Evolutionary conservation across 371 early-diverging fungal species (phyloP), one percentile per base, ranked within the genome.

Genomic region (Homolaphlyctis polyrhiza): DNA sequence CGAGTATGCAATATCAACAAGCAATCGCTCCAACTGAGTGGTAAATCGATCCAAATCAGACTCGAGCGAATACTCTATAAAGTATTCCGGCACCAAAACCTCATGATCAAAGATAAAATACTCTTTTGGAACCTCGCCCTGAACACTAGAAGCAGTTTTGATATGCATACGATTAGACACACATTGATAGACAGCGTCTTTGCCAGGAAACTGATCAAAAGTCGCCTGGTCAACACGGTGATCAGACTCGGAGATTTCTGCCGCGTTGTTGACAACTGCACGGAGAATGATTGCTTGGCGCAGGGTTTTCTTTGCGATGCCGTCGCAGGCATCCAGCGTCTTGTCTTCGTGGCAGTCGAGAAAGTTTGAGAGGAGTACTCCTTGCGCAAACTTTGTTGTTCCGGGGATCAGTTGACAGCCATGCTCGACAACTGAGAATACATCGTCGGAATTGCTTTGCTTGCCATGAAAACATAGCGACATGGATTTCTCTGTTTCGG

Each of bases 1-100:
- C 32, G 75, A 75, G 52, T 69, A 78, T 0, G 78, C 78, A 65
- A 75, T 67, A 54, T 78, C 75, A 34, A 75, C 54, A 63, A 78
- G 45, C 23, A 78, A 55, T 45, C 64, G 58, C 48, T 78, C 78
- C 23, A 70, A 36, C 34, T 58, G 65, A 11, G 72, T 73, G 0
- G 71, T 70, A 28, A 66, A 48, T 1, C 61, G 57, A 25, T 71
- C 74, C 30, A 62, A 30, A 29, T 74, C 72, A 11, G 69, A 64
- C 59, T 75, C 74, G 5, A 78, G n/a, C 34, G 74, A 70, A 62
- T 69, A 78, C 57, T 78, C 78, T 5, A 78, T 67, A 47, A 75
- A 71, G 54, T 70, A 78, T 49, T 78, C 78, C 11, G 78, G 73
- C 6, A 75, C 61, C 2, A 72, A 36, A 14, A 68, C 34, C 21